Base-by-base conservation (phyloP, 2,329 filamentous ascomycete genomes). In the Trichoderma koningii region DNA sequence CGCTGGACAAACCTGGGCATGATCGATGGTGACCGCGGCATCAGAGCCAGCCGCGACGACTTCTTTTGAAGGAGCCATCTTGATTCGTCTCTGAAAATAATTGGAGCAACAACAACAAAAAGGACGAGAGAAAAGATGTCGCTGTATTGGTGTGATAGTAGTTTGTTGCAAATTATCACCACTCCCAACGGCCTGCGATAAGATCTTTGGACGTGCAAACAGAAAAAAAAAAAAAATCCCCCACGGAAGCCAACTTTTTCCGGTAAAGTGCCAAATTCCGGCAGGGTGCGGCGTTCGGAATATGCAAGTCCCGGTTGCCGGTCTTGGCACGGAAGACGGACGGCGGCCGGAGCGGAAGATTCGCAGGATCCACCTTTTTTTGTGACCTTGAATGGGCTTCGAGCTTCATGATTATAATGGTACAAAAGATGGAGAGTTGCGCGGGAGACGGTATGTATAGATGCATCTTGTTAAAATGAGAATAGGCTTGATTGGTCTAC, bases 61-160 rank as follows among this genome's bases (percentile, higher is more conserved):
- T 66, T 78, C 73, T 69, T 79, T 80, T 65, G 78, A 79, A 66
- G 77, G 74, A 28, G 77, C 75, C 79, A 81, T 81, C 68, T 75
- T 67, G 34, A 45, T 63, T 23, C 5, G 42, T 28, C 12, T 62
- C 4, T n/a, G 50, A 47, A 7, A 7, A 23, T 30, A 19, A 15
- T 15, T 38, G 34, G 26, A 48, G 56, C 15, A 41, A 48, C 38
- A 26, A 48, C 28, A 55, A 41, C 47, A 34, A 28, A 55, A 44
- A 26, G 26, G 23, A 30, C 6, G 7, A 45, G 7, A 48, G 26
- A 48, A 38, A 19, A 14, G 41, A n/a, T 17, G 41, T 17, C 5
- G 48, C 48, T 62, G 34, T 38, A 1, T 10, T 14, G 10, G 34
- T 38, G 34, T 38, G 34, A 38, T 38, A 14, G 34, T 38, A 14